phyloP scores from a whole-genome alignment of 129 eudicot species.

The Solidago caesia region DNA sequence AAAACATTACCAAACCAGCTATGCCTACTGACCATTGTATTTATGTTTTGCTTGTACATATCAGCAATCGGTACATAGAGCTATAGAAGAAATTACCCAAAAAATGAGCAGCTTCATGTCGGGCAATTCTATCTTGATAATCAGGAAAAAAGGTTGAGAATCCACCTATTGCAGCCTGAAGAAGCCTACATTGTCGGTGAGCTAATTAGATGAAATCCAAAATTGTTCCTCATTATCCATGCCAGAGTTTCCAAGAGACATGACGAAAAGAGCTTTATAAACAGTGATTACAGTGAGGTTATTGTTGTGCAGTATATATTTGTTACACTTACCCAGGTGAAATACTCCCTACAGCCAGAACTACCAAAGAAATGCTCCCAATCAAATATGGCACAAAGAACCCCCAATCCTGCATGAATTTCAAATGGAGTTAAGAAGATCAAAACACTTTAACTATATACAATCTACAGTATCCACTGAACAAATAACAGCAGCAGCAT shows the following conservation, averaged over 20 bases:
- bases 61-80: conserved; percentile 13
- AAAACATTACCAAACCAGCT: not conserved
- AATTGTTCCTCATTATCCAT: conserved; percentile 2
- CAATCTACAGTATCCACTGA: not conserved
- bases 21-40: not conserved
- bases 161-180: conserved; percentile 90
- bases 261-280: too few relatives aligned
- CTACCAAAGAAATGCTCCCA: conserved; percentile 93
- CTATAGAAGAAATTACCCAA: conserved; percentile 48
- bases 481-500: conserved; percentile 14
- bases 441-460: not conserved
- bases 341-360: conserved; percentile 90
- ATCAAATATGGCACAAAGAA: conserved; percentile 92
- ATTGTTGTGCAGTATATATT: not conserved
- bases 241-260: conserved; percentile 11
- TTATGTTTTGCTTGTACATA: not conserved
- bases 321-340: conserved; percentile 74
- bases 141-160: conserved; percentile 87
- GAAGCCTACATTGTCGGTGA: conserved; percentile 62
- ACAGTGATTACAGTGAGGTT: not conserved
- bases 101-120: conserved; percentile 99
- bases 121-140: conserved; percentile 88
- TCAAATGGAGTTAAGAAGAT: conserved; percentile 8
- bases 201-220: conserved; percentile 21
- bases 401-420: conserved; percentile 83